These are phyloP conservation scores for Coemansia sp. DNA, from an alignment of 192 early-diverging fungal species.

Conservation along the genomic window DNA sequence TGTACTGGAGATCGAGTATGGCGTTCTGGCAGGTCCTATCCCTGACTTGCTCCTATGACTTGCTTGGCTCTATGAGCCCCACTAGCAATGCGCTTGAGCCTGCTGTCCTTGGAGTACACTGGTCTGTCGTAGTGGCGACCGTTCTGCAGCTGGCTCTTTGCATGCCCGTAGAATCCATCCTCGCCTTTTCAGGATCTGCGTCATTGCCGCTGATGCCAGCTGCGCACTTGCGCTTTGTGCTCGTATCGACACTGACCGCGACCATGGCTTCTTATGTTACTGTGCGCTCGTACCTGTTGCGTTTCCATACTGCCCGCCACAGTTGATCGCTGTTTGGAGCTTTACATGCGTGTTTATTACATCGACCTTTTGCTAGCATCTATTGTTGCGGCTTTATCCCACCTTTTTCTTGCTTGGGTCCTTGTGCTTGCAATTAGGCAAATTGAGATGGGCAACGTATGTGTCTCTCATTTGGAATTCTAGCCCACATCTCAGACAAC, in stretches of 20 bases:
- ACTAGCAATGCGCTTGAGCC: not conserved
- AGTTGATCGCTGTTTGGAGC: not conserved
- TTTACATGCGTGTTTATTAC: not conserved
- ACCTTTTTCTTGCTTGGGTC: no score
- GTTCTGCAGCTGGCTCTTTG: not conserved
- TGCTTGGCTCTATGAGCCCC: not conserved
- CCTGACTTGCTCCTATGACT: not conserved
- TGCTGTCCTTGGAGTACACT: not conserved
- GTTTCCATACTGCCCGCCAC: not conserved
- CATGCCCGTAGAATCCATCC: not conserved
- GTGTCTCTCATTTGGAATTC: slow-evolving; percentile 1
- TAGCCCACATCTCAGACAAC: not conserved
- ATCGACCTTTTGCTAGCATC: not conserved
- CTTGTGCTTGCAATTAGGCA: not conserved
- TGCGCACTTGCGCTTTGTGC: not conserved
- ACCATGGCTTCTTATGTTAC: not conserved
- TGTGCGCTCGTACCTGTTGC: not conserved
- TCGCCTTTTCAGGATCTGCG: not conserved
- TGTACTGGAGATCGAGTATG: slow-evolving; percentile 1
- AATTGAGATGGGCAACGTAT: not conserved
- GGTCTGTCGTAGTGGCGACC: not conserved
- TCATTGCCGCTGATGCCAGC: not conserved
- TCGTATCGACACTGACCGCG: not conserved
- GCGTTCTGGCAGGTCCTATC: not conserved
- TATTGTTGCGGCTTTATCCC: not conserved